Evolutionary conservation across 2,329 filamentous ascomycete genomes (phyloP), one percentile per base, ranked within the genome.

Genomic region (Ambrosiella beaveri): DNA sequence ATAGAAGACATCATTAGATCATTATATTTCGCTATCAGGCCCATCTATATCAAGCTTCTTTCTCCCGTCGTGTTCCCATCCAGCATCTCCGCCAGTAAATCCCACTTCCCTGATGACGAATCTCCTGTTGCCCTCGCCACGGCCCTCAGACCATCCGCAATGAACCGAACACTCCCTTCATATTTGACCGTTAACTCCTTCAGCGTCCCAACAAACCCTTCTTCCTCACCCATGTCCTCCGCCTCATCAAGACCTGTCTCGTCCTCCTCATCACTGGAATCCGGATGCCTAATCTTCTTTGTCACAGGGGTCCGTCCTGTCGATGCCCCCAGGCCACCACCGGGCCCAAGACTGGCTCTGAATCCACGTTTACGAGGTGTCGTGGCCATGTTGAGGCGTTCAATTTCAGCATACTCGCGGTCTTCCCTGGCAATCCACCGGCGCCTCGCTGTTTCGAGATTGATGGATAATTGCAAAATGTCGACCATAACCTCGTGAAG

Each of bases 51-150:
- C 11, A 13, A 6, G 17, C 38, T 19, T 12, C n/a, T 40, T 13
- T 38, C 52, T 41, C 39, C 37, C 6, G 27, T 38, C 11, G 19
- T 38, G 15, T 60, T 61, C 65, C 74, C 75, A 64, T 90, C 85
- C 50, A 95, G 69, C 73, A 85, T 86, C 68, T 95, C 88, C 0
- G 86, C 88, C 61, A 95, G 67, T 61, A 85, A 80, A 68, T 93
- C 87, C 85, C 89, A 91, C 66, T 83, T 80, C 38, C 78, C 65
- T 65, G 75, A 70, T 45, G 73, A 71, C 12, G 69, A 66, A 57
- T 87, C 81, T 36, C 81, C 81, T 53, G 85, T 84, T 39, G 84
- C 85, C 64, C 89, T 78, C 54, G 87, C 83, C 8, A 93, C 80
- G 8, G 85, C 84, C 57, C 84, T 79, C 62, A 96, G 67, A 0